Evolutionary conservation across 2,329 filamentous ascomycete genomes (phyloP).

Genomic region (Colletotrichum abscissum): DNA sequence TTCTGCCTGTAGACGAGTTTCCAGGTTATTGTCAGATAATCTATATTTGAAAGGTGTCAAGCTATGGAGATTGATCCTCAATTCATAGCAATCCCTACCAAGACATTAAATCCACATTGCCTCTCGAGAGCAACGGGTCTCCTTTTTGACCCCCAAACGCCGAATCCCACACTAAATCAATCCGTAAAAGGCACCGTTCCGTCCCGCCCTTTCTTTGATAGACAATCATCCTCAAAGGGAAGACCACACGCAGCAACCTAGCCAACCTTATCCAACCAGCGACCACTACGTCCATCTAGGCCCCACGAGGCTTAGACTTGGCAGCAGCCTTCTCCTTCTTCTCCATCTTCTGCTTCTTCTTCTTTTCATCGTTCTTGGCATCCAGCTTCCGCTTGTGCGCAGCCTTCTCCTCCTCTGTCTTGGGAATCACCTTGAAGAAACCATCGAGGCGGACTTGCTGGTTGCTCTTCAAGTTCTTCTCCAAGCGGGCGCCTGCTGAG

Average conservation of each 20-base stretch:
- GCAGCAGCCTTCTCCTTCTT: constrained; percentile 95
- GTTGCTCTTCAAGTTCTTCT: constrained; percentile 90
- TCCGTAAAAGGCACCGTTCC: not conserved
- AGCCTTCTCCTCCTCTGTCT: constrained; percentile 87
- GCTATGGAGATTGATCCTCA: not conserved
- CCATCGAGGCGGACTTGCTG: constrained; percentile 94
- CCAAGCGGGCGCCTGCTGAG: constrained; percentile 78
- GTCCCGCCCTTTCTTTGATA: not conserved
- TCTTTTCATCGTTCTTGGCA: constrained; percentile 89
- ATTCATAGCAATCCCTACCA: not conserved
- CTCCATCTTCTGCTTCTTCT: constrained; percentile 94
- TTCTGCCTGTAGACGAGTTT: not conserved
- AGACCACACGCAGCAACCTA: not conserved
- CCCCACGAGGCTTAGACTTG: constrained; percentile 86
- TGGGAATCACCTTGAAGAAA: constrained; percentile 94
- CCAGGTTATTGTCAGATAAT: too few species aligned
- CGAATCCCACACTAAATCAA: not conserved
- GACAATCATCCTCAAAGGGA: not conserved
- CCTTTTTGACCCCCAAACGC: constrained; percentile 13
- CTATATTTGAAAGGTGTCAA: not conserved
- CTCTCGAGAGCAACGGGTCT: not conserved
- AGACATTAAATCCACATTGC: not conserved
- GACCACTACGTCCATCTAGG: constrained; percentile 38
- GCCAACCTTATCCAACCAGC: not conserved
- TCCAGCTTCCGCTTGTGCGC: constrained; percentile 93